phyloP scores from a whole-genome alignment of 2,329 filamentous ascomycete genomes.

The Didymella lethalis region DNA sequence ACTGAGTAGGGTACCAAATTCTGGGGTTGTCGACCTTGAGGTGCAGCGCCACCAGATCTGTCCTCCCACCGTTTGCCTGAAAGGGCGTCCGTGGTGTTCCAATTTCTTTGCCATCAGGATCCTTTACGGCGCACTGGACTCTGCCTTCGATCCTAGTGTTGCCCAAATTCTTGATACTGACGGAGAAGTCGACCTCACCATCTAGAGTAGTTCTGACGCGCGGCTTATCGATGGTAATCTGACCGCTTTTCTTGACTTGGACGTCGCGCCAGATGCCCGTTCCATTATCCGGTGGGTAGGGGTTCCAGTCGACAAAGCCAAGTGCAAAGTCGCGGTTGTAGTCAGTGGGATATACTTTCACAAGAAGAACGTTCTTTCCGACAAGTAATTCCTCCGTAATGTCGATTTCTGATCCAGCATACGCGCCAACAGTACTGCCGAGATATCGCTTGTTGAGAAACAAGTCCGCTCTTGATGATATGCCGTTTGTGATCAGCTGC shows the following conservation, averaged over 20 bases:
- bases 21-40: constrained; percentile 54
- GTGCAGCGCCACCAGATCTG: constrained; percentile 52
- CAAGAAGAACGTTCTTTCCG: constrained; percentile 60
- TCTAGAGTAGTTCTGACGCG: constrained; percentile 30
- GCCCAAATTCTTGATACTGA: constrained; percentile 36
- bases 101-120: constrained; percentile 23
- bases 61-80: constrained; percentile 30
- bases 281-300: constrained; percentile 67
- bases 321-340: constrained; percentile 67
- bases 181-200: constrained; percentile 29
- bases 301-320: constrained; percentile 70
- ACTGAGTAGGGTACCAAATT: constrained; percentile 69
- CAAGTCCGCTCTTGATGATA: constrained; percentile 67
- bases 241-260: constrained; percentile 63
- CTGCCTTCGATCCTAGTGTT: constrained; percentile 1
- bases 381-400: constrained; percentile 55
- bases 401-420: constrained; percentile 64
- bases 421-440: constrained; percentile 62
- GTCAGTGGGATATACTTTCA: constrained; percentile 65
- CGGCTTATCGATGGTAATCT: constrained; percentile 51
- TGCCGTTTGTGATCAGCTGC: constrained; percentile 66
- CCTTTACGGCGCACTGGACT: constrained; percentile 18
- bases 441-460: constrained; percentile 65
- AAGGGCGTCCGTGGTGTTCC: constrained; percentile 19
- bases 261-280: constrained; percentile 70